These are phyloP conservation scores for Arachis stenosperma DNA, from an alignment of 306 rosid species.

Conservation along the genomic window DNA sequence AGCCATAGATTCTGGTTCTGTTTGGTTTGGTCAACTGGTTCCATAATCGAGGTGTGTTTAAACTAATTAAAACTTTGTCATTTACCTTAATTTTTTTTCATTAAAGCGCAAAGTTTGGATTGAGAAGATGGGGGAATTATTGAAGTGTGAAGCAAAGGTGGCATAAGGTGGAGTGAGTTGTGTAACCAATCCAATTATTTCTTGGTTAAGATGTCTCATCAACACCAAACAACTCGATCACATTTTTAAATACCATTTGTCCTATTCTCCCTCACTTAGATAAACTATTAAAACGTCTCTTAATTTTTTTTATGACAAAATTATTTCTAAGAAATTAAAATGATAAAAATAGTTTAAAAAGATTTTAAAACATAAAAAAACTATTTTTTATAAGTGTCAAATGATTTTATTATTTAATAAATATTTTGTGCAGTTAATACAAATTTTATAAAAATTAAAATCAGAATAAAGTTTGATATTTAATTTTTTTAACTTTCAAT, in stretches of 20 bases:
- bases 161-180: constrained; percentile 40
- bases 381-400: too few relatives aligned
- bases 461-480: too few relatives aligned
- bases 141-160: constrained; percentile 54
- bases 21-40: constrained; percentile 51
- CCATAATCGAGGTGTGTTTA: background rate
- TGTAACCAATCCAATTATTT: constrained; percentile 32
- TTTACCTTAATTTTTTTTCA: background rate
- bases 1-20: too few relatives aligned
- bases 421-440: too few relatives aligned
- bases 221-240: constrained; percentile 39
- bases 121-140: constrained; percentile 31
- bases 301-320: too few relatives aligned
- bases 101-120: constrained; percentile 9
- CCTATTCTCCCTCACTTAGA: background rate
- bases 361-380: too few relatives aligned
- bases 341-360: too few relatives aligned
- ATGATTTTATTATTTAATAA: too few relatives aligned
- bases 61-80: background rate
- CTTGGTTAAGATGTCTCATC: constrained; percentile 50
- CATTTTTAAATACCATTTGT: background rate
- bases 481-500: too few relatives aligned
- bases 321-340: too few relatives aligned
- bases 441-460: too few relatives aligned
- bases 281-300: background rate